Conservation (phyloP, 2,329 filamentous ascomycete species). For the Leptosphaerulina australis region DNA sequence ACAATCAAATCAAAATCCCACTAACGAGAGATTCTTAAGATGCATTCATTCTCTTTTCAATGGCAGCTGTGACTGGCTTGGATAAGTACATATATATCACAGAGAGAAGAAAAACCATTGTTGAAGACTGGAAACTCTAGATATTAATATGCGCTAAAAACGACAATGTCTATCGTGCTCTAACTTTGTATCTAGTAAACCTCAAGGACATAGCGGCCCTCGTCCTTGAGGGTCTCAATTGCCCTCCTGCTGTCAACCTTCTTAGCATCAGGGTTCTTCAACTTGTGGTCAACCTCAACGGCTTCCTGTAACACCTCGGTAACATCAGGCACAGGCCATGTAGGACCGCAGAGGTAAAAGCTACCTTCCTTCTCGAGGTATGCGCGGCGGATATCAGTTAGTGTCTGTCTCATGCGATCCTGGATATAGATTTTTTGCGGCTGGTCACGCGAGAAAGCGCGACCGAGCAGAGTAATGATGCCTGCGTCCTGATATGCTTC, state of each 20-base stretch:
- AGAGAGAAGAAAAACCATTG: not conserved
- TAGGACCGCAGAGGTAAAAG: constrained; percentile 97
- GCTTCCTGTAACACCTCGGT: constrained; percentile 93
- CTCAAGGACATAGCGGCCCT: constrained; percentile 90
- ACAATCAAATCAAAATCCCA: no score
- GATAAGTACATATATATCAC: no score
- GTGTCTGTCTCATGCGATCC: constrained; percentile 91
- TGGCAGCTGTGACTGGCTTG: no score
- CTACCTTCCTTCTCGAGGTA: constrained; percentile 87
- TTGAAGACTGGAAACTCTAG: not conserved
- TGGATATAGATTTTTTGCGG: constrained; percentile 99
- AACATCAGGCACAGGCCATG: constrained; percentile 97
- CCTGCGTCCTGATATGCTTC: constrained; percentile 96
- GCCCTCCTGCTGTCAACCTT: constrained; percentile 87
- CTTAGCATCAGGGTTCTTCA: constrained; percentile 58
- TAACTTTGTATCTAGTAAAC: constrained; percentile 71
- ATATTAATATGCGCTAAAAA: constrained; percentile 2
- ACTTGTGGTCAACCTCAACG: constrained; percentile 75
- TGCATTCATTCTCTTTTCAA: no score
- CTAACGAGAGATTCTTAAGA: no score
- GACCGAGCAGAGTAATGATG: constrained; percentile 90
- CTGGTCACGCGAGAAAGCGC: constrained; percentile 96
- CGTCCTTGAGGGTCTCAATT: constrained; percentile 97
- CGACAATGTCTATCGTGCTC: constrained; percentile 3
- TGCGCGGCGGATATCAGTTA: constrained; percentile 80